These are phyloP conservation scores for Letharia lupina DNA, from an alignment of 495 filamentous ascomycete species.

Conservation along the genomic window DNA sequence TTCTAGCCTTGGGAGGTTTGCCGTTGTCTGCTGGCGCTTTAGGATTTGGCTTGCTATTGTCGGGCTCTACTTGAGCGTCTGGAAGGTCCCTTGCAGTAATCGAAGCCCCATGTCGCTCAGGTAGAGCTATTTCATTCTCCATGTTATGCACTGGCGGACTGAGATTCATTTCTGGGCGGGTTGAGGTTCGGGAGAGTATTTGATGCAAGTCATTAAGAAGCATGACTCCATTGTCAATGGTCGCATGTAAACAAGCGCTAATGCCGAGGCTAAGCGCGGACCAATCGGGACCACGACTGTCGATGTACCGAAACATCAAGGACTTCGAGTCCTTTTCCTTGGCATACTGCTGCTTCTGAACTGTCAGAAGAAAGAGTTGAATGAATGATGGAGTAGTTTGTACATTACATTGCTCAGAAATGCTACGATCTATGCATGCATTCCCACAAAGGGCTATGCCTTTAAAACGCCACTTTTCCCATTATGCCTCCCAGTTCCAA, in stretches of 20 bases:
- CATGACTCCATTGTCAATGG: not conserved
- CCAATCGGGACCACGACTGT: not conserved
- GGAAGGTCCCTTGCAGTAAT: not conserved
- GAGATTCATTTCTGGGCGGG: not conserved
- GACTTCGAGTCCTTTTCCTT: not conserved
- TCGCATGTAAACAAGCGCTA: constrained; percentile 3
- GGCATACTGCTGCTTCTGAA: not conserved
- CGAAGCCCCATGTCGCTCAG: not conserved
- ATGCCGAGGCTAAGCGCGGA: constrained; percentile 5
- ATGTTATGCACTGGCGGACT: not conserved
- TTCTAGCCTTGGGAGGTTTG: constrained; percentile 20
- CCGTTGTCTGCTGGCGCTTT: constrained; percentile 16
- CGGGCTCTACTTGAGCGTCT: not conserved
- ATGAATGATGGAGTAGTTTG: not conserved
- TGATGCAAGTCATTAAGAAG: not conserved
- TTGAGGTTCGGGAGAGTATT: not conserved
- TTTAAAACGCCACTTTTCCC: not conserved
- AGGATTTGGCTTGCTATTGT: not conserved
- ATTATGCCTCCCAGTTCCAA: too few species aligned
- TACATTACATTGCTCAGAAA: not conserved
- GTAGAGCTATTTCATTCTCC: not conserved
- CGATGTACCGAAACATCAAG: not conserved
- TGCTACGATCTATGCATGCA: not conserved
- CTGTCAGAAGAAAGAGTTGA: not conserved
- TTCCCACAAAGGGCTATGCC: not conserved